Percentiles rank a stretch among this genome's conserved stretches.
Evolutionary conservation across 805 yeast species (phyloP).

Genomic region (Starmerella stellata): DNA sequence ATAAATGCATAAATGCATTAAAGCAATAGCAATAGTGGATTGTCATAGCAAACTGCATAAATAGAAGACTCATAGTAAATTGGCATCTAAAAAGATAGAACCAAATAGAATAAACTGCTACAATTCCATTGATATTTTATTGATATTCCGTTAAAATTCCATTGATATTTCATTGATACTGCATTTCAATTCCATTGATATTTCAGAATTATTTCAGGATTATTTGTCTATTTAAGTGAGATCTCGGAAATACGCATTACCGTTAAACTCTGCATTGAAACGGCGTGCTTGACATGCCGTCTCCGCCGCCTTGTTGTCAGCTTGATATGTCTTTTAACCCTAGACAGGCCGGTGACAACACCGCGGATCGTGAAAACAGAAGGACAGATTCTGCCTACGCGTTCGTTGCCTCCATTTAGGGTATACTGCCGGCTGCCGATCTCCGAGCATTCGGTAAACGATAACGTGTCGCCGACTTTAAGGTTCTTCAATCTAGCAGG

Average conservation of each 20-base stretch:
- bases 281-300: slow-evolving; percentile 51
- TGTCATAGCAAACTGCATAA: no score
- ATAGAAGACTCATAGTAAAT: no score
- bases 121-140: no score
- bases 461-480: slow-evolving; percentile 65
- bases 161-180: no score
- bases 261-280: slow-evolving; percentile 55
- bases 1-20: no score
- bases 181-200: no score
- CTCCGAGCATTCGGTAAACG: slow-evolving; percentile 55
- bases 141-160: no score
- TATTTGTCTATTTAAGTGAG: slow-evolving; percentile 27
- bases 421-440: slow-evolving; percentile 77
- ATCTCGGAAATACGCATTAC: slow-evolving; percentile 60
- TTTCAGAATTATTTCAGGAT: background rate
- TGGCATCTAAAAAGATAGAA: no score
- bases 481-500: slow-evolving; percentile 66
- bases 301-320: slow-evolving; percentile 66
- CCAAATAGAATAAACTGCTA: no score
- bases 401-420: slow-evolving; percentile 27
- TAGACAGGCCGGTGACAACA: slow-evolving; percentile 69
- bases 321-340: slow-evolving; percentile 44
- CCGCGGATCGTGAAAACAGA: slow-evolving; percentile 46
- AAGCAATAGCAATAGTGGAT: no score
- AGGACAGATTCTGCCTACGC: slow-evolving; percentile 29